These are phyloP conservation scores for Aethionema arabicum DNA, from an alignment of 345 rosid species.

Conservation along the genomic window DNA sequence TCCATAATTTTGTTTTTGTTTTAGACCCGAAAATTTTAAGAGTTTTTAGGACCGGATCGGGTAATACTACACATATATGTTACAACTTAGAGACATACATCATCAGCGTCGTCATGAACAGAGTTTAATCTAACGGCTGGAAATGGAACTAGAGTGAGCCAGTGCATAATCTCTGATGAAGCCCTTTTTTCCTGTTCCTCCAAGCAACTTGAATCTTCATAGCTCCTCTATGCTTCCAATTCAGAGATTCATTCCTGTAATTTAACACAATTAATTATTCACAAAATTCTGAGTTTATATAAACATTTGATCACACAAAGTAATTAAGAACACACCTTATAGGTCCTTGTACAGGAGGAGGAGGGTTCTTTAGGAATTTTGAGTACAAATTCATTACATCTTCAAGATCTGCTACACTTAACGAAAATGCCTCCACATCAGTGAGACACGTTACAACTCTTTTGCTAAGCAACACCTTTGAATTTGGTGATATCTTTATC, in stretches of 20 bases:
- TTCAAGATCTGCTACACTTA: conserved; percentile 75
- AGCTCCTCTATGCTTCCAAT: conserved; percentile 70
- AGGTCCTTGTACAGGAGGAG: conserved; percentile 74
- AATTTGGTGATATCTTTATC: conserved; percentile 43
- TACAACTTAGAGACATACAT: conserved; percentile 4
- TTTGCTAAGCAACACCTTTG: conserved; percentile 51
- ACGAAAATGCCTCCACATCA: conserved; percentile 86
- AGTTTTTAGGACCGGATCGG: too few species aligned
- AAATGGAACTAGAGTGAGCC: background rate
- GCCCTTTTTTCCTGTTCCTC: conserved; percentile 72
- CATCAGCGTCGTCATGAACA: conserved; percentile 9
- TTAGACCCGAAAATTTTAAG: too few species aligned
- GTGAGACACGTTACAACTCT: conserved; percentile 64
- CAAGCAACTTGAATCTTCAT: conserved; percentile 71
- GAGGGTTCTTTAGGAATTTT: conserved; percentile 52
- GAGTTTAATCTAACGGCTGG: conserved; percentile 13
- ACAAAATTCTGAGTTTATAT: background rate
- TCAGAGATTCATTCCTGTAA: conserved; percentile 74
- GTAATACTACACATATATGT: background rate
- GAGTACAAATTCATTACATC: conserved; percentile 71
- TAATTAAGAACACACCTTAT: conserved; percentile 63
- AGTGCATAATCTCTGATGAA: conserved; percentile 34
- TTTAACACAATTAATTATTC: too few species aligned
- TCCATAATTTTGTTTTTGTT: too few species aligned
- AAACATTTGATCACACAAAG: conserved; percentile 1